These are phyloP conservation scores for Cyclocybe aegerita DNA, from an alignment of 768 basidiomycete species.

Conservation along the genomic window DNA sequence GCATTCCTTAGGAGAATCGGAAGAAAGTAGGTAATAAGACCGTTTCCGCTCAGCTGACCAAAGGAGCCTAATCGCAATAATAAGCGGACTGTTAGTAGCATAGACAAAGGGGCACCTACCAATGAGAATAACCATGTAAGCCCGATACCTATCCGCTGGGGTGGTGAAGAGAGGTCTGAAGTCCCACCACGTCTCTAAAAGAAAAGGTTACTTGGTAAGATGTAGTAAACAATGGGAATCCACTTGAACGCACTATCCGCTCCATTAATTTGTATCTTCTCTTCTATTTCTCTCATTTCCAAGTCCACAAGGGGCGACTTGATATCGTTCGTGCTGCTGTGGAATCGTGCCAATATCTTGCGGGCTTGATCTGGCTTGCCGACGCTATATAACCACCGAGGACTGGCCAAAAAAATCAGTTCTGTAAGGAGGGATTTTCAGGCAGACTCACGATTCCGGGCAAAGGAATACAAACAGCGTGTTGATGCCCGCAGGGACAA, in stretches of 20 bases:
- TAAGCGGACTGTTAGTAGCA: neutral
- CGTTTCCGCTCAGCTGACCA: conserved; percentile 50
- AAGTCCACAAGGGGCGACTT: conserved; percentile 51
- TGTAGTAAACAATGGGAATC: neutral
- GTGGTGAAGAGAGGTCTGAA: conserved; percentile 50
- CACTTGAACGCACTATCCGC: conserved; percentile 36
- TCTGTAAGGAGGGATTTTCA: neutral
- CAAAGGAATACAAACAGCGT: conserved; percentile 44
- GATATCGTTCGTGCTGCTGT: conserved; percentile 43
- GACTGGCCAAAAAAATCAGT: conserved; percentile 25
- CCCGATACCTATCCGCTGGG: conserved; percentile 43
- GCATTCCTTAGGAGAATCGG: conserved; percentile 45
- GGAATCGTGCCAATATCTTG: conserved; percentile 44
- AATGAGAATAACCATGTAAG: conserved; percentile 51
- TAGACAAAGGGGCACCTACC: conserved; percentile 23
- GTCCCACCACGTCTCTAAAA: conserved; percentile 51
- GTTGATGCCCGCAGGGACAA: conserved; percentile 48
- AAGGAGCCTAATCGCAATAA: conserved; percentile 15
- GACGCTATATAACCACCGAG: conserved; percentile 51
- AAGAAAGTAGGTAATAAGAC: conserved; percentile 50
- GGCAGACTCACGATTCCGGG: conserved; percentile 44
- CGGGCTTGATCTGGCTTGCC: conserved; percentile 44
- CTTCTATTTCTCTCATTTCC: conserved; percentile 54
- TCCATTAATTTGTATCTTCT: conserved; percentile 46
- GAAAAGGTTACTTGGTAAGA: neutral